phyloP scores from a whole-genome alignment of 257 asterid genomes.

The Capsicum chinense region DNA sequence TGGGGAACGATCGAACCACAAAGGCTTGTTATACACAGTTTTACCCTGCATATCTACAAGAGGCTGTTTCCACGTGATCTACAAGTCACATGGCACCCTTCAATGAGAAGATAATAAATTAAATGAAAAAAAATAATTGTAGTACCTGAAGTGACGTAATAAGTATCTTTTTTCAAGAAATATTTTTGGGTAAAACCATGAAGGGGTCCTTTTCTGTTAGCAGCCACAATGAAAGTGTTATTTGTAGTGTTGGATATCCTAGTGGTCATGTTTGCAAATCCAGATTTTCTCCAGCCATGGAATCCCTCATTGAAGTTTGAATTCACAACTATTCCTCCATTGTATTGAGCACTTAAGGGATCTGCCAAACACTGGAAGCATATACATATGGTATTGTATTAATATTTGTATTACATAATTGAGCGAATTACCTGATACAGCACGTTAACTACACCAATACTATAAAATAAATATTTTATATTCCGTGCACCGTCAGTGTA shows the following conservation, averaged over 20 bases:
- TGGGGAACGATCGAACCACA: no score
- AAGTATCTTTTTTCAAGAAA: slow-evolving; percentile 26
- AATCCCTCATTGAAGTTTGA: slow-evolving; percentile 39
- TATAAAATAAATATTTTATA: no score
- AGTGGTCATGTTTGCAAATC: slow-evolving; percentile 22
- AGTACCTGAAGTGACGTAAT: slow-evolving; percentile 37
- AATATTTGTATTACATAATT: not conserved
- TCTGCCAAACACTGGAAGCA: slow-evolving; percentile 42
- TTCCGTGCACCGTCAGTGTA: no score
- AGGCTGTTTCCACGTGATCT: no score
- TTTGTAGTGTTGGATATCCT: slow-evolving; percentile 24
- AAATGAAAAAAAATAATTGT: not conserved
- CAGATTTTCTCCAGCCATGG: slow-evolving; percentile 40
- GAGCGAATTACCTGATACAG: not conserved
- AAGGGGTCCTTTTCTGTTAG: not conserved
- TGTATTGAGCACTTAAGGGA: slow-evolving; percentile 46
- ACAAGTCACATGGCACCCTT: no score
- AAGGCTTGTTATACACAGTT: no score
- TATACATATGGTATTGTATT: not conserved
- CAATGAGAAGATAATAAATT: no score
- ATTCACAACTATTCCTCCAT: slow-evolving; percentile 46
- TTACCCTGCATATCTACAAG: no score
- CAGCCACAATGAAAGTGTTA: slow-evolving; percentile 34
- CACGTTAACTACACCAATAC: accelerated
- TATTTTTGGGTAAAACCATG: slow-evolving; percentile 32